A percentile compares a stretch with the other conserved stretches of the same genome.
Evolutionary conservation across 805 yeast genomes (phyloP).

Genomic region (Yamadazyma tumulicola): DNA sequence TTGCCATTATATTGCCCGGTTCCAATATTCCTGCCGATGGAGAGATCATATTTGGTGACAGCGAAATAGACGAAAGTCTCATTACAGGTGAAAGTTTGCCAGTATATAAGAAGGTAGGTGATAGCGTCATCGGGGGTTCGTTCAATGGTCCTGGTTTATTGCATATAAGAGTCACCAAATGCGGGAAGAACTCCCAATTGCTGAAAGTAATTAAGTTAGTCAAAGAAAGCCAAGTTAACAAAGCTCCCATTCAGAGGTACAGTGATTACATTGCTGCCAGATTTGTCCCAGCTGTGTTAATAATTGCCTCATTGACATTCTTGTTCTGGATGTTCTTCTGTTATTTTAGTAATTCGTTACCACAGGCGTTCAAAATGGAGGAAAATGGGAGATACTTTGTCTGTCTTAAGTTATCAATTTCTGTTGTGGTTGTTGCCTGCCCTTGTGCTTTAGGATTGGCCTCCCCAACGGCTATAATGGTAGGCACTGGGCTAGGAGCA

Average conservation of each 20-base stretch:
- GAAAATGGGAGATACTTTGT: conserved; percentile 58
- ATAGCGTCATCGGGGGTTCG: conserved; percentile 82
- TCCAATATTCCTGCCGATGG: conserved; percentile 93
- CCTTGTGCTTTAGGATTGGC: conserved; percentile 98
- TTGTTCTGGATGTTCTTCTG: conserved; percentile 35
- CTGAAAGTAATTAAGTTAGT: conserved; percentile 84
- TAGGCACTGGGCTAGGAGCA: conserved; percentile 97
- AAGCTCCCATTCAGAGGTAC: conserved; percentile 86
- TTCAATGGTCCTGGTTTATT: conserved; percentile 76
- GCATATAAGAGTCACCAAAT: conserved; percentile 60
- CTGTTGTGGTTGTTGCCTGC: conserved; percentile 96
- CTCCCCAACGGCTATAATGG: conserved; percentile 99
- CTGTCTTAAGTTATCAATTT: conserved; percentile 76
- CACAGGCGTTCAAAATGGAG: conserved; percentile 44
- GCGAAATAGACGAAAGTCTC: conserved; percentile 85
- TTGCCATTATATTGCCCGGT: conserved; percentile 79
- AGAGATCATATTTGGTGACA: conserved; percentile 64
- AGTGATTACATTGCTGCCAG: conserved; percentile 83
- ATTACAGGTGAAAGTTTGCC: conserved; percentile 91
- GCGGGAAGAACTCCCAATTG: conserved; percentile 83
- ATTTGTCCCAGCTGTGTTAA: conserved; percentile 75
- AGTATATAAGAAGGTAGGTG: conserved; percentile 58
- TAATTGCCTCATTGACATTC: conserved; percentile 64
- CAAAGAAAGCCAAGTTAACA: conserved; percentile 81
- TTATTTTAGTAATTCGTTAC: conserved; percentile 27